Evolutionary conservation across 164 flowering plant species (phyloP), one percentile per base, ranked within the genome.

Genomic region (Piper longum): DNA sequence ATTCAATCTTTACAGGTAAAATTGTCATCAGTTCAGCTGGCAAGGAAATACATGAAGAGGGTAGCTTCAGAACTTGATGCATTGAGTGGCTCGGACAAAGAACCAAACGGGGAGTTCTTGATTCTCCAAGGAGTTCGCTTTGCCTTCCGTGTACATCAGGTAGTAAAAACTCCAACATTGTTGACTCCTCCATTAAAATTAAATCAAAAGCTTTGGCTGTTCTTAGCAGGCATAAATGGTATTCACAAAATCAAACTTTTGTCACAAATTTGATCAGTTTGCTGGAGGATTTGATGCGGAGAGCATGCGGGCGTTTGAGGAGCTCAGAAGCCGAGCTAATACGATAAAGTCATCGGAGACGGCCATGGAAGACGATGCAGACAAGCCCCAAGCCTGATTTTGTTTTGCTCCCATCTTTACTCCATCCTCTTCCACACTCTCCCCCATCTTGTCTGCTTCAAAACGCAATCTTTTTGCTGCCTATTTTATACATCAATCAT

Each of bases 121-220:
- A 55, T 85, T 63, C 79, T 93, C 67, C 99, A 93, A 77, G 97
- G 96, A 4, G 91, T 93, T 43, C 92, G 99, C 9, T 93, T 90
- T 76, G 99, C 99, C 61, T 90, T 93, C 82, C 92, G 99, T 17
- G 96, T 93, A 56, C 99, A 93, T 73, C 99, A 90, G 96, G 99
- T 88, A 80, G 42, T 8, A 59, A 17, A 7, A 39, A 41, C 9
- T 39, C 41, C 45, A 17, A 44, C 8, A 44, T 11, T 44, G 2
- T 44, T 6, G 48, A 44, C 11, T 44, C 11, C 36, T 26, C 36
- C 36, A 0, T 26, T 26, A 26, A 26, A 26, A 26, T 26, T 26
- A 26, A 1, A 9, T 48, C 52, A 8, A 9, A 48, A 12, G 9
- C 14, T 48, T 5, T 9, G 0, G 1, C 52, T 14, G 14, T 9